Percentiles rank a stretch among this genome's conserved stretches.
These are phyloP conservation scores for Eutrema yunnanense DNA, from an alignment of 345 rosid genomes.

Conservation along the genomic window DNA sequence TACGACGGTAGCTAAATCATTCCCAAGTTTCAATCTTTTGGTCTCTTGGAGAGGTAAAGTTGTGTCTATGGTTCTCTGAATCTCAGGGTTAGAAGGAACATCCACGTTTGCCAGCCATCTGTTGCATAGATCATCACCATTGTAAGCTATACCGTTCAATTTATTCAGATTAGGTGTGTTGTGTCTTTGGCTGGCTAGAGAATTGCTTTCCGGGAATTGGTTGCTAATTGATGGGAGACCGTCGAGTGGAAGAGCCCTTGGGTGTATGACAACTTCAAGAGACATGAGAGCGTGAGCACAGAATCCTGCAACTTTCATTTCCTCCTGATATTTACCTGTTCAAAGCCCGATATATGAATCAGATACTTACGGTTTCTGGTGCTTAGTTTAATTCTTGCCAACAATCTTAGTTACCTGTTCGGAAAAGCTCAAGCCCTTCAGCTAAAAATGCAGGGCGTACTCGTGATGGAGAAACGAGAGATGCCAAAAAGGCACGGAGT, in stretches of 20 bases:
- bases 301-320: conserved; percentile 47
- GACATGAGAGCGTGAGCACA: conserved; percentile 71
- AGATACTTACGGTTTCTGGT: not conserved
- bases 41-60: conserved; percentile 6
- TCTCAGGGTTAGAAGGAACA: conserved; percentile 16
- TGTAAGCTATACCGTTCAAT: conserved; percentile 23
- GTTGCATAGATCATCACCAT: conserved; percentile 38
- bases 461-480: conserved; percentile 65
- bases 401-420: conserved; percentile 43
- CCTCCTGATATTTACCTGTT: conserved; percentile 54
- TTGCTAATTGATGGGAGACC: conserved; percentile 34
- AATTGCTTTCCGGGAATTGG: conserved; percentile 18
- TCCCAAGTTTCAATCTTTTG: conserved; percentile 23
- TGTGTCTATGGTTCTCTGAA: conserved; percentile 19
- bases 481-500: conserved; percentile 62
- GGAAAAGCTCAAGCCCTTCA: conserved; percentile 66
- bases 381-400: not conserved
- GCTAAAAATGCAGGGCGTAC: conserved; percentile 56
- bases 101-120: conserved; percentile 35
- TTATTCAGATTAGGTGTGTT: conserved; percentile 23
- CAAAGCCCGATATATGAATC: conserved; percentile 10
- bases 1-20: conserved; percentile 20
- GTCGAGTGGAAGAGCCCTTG: conserved; percentile 58
- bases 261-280: conserved; percentile 82
- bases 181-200: conserved; percentile 26